phyloP scores from a whole-genome alignment of 2,329 filamentous ascomycete species.

The Claviceps spartinae region DNA sequence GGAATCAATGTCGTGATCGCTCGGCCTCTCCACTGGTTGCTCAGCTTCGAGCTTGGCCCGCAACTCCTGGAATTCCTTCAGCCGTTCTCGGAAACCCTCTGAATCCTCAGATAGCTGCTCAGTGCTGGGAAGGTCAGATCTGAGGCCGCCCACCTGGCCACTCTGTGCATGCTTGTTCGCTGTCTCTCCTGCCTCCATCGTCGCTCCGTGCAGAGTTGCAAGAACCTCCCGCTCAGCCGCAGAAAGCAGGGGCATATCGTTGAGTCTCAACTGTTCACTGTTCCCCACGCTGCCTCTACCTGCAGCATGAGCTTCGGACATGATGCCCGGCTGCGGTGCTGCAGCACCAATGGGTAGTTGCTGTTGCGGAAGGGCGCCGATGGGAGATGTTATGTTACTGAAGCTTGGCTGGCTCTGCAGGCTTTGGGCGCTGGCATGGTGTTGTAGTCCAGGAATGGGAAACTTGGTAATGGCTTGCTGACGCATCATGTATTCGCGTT shows the following conservation, averaged over 20 bases:
- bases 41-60: slow-evolving; percentile 57
- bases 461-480: slow-evolving; percentile 70
- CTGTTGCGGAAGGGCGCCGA: slow-evolving; percentile 38
- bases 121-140: slow-evolving; percentile 34
- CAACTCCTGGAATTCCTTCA: slow-evolving; percentile 72
- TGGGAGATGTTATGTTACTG: slow-evolving; percentile 83
- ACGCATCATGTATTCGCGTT: slow-evolving; percentile 82
- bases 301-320: slow-evolving; percentile 48
- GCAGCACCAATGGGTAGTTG: slow-evolving; percentile 28
- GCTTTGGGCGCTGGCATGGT: slow-evolving; percentile 90
- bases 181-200: neutral
- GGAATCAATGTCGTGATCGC: neutral
- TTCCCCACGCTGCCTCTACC: slow-evolving; percentile 17
- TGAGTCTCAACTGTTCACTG: slow-evolving; percentile 48
- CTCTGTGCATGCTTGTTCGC: slow-evolving; percentile 8
- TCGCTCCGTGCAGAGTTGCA: slow-evolving; percentile 19
- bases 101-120: slow-evolving; percentile 39
- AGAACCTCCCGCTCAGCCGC: slow-evolving; percentile 40
- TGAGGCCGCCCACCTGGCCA: slow-evolving; percentile 22
- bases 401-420: slow-evolving; percentile 95
- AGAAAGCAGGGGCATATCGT: slow-evolving; percentile 57
- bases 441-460: slow-evolving; percentile 58
- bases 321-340: slow-evolving; percentile 32
- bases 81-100: slow-evolving; percentile 53
- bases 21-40: slow-evolving; percentile 15